Percentiles rank a stretch among this genome's conserved stretches.
phyloP scores from a whole-genome alignment of 345 rosid genomes.

The Passiflora organensis region DNA sequence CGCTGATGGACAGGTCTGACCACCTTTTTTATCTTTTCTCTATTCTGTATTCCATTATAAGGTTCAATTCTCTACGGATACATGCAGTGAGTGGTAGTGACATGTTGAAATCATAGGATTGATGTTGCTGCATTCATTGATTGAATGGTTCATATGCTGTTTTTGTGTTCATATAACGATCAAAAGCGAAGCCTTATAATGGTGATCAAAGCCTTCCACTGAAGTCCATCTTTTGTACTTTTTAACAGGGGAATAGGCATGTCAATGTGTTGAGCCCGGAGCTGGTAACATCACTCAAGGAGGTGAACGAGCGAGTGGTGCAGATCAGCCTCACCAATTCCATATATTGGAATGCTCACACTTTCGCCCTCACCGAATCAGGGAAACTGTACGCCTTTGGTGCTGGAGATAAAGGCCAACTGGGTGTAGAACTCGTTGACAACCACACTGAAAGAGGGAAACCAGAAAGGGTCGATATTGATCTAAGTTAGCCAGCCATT shows the following conservation, averaged over 20 bases:
- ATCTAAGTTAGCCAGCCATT: no score
- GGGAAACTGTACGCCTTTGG: slow-evolving; percentile 89
- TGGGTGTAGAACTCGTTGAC: slow-evolving; percentile 61
- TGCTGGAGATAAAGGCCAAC: slow-evolving; percentile 93
- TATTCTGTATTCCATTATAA: no score
- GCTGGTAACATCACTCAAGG: slow-evolving; percentile 66
- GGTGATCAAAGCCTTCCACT: no score
- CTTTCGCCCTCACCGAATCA: slow-evolving; percentile 77
- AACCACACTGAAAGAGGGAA: slow-evolving; percentile 68
- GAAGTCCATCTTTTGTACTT: not conserved
- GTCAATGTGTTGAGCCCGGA: slow-evolving; percentile 65
- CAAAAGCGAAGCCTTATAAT: no score
- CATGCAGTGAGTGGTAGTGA: no score
- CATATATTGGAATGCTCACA: slow-evolving; percentile 77
- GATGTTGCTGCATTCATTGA: no score
- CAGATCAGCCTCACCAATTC: slow-evolving; percentile 91
- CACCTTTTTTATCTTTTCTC: no score
- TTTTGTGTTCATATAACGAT: no score
- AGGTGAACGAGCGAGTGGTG: slow-evolving; percentile 63
- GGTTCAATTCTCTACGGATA: no score
- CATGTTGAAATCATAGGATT: no score
- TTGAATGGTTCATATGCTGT: no score
- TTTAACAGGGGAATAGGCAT: slow-evolving; percentile 56
- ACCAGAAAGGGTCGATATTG: slow-evolving; percentile 61
- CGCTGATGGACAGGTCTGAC: slow-evolving; percentile 52